Base-by-base conservation (phyloP, 345 rosid genomes). In the Pistacia vera region DNA sequence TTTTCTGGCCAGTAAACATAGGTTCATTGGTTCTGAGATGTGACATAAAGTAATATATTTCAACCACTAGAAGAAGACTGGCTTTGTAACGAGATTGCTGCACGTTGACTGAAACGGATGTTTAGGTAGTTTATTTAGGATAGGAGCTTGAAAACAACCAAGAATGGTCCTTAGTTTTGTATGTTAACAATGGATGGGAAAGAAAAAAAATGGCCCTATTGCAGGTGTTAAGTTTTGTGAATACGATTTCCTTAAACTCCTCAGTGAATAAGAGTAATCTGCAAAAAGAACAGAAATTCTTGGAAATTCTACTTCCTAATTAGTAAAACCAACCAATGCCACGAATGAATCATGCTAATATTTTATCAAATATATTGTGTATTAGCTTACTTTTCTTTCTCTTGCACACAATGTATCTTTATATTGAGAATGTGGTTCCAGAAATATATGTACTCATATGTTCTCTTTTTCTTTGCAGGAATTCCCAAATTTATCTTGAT, bases 401-500 rank as follows among this genome's bases (percentile, higher is more conserved):
- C 48, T 2, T 10, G 35, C 49, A 9, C 11, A 9, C 9, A 2
- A 7, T 41, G 51, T 65, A 41, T 72, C 66, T 25, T 4, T 33
- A 28, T 63, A 35, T 64, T 18, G 7, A 25, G 38, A 63, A 35
- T 52, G 48, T 75, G 36, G 7, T 20, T 20, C 63, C 55, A 22
- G 38, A 51, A 30, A 65, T 13, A 59, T 77, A 63, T 48, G 67
- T 30, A 22, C 66, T 76, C 16, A 68, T 44, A 44, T 57, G 4
- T 22, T 36, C 56, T 63, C 14, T 77, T 35, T 77, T 73, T 73
- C 46, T 49, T 57, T 80, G 80, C 85, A 93, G 97, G 98, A 55
- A 85, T 87, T 84, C 95, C 94, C 36, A 95, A 93, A 80, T 95
- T 93, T 54, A 81, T 93, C 82, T 81, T 93, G 81, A 90, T 93